A percentile compares a stretch with the other conserved stretches of the same genome.
These are phyloP conservation scores for Scheffersomyces segobiensis DNA, from an alignment of 1,139 yeast genomes.

Conservation along the genomic window DNA sequence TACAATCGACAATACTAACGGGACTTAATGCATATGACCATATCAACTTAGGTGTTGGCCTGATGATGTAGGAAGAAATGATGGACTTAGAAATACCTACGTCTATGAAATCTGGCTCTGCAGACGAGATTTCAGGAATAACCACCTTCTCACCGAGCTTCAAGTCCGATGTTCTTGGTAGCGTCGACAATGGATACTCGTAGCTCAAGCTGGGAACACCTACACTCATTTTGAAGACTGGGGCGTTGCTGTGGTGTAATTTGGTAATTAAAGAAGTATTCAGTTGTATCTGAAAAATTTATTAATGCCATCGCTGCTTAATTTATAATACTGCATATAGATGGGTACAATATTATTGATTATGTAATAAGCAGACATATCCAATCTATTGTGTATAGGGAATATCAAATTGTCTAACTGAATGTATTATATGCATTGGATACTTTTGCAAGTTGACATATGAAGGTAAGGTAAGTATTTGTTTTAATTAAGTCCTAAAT, in stretches of 20 bases:
- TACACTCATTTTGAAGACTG: background rate
- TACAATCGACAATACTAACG: slow-evolving; percentile 46
- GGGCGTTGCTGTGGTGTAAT: background rate
- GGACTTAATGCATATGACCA: slow-evolving; percentile 79
- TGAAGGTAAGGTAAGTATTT: no score
- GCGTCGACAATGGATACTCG: slow-evolving; percentile 38
- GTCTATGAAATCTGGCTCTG: slow-evolving; percentile 37
- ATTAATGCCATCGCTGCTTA: background rate
- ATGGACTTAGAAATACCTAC: slow-evolving; percentile 79
- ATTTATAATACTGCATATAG: background rate
- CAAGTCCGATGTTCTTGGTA: slow-evolving; percentile 44
- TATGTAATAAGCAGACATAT: background rate
- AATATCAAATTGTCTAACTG: background rate
- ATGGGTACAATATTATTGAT: background rate
- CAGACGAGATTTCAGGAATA: slow-evolving; percentile 27
- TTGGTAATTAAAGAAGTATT: background rate
- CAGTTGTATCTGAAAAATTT: background rate
- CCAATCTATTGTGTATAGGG: background rate
- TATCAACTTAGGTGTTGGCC: slow-evolving; percentile 77
- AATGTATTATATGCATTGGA: background rate
- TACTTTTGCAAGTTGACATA: no score
- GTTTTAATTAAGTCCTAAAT: no score
- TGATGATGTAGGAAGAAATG: slow-evolving; percentile 66
- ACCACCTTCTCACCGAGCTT: slow-evolving; percentile 29
- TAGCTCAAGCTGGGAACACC: slow-evolving; percentile 29